These are phyloP conservation scores for Endothia cerciana DNA, from an alignment of 2,329 filamentous ascomycete species.

Conservation along the genomic window DNA sequence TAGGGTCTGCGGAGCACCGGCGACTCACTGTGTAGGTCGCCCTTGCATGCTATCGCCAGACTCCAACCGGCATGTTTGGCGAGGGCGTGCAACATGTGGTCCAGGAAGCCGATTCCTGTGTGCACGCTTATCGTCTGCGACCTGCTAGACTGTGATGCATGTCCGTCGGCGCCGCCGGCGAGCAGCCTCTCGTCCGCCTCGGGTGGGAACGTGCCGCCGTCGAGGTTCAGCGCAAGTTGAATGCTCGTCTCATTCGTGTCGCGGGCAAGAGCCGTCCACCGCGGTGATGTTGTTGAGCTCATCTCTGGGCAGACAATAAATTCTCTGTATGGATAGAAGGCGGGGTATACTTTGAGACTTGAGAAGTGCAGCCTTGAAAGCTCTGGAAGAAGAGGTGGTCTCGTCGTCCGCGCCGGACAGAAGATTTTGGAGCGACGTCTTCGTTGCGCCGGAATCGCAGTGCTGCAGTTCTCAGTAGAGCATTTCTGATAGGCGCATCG, in stretches of 20 bases:
- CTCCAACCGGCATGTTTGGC: conserved; percentile 97
- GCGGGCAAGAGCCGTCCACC: conserved; percentile 79
- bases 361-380: not conserved
- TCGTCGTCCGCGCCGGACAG: not conserved
- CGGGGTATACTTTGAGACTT: not conserved
- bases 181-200: conserved; percentile 62
- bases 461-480: conserved; percentile 8
- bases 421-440: conserved; percentile 13
- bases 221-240: conserved; percentile 87
- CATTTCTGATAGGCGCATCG: conserved; percentile 4
- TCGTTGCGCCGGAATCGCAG: conserved; percentile 10
- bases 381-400: not conserved
- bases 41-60: conserved; percentile 78
- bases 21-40: conserved; percentile 83
- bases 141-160: conserved; percentile 83
- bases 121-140: conserved; percentile 85
- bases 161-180: conserved; percentile 57
- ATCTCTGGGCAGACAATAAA: conserved; percentile 27
- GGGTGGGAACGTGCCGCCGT: conserved; percentile 78
- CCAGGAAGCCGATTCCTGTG: conserved; percentile 95
- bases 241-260: conserved; percentile 99
- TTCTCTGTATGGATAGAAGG: not conserved
- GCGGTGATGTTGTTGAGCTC: conserved; percentile 43
- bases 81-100: conserved; percentile 97
- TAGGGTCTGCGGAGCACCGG: not conserved